Percentiles rank a stretch among this genome's conserved stretches.
Conservation (phyloP, 352 stramenopile species). For the Pythium monospermum region DNA sequence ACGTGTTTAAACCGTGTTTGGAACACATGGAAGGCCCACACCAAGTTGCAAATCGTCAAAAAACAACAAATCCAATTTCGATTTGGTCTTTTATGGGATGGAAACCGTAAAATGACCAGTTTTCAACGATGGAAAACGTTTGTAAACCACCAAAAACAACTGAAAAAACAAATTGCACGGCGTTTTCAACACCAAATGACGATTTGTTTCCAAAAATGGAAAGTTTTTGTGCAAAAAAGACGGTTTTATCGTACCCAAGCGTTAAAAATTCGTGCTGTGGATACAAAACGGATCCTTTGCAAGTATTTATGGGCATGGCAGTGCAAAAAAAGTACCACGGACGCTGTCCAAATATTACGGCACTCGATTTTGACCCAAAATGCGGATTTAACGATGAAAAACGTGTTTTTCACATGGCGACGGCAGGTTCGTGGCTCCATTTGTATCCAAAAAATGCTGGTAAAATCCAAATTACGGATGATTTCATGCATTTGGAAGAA, state of each 20-base stretch:
- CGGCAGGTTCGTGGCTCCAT: too few relatives aligned
- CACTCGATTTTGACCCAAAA: not conserved
- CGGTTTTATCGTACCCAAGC: too few relatives aligned
- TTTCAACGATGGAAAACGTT: slow-evolving; percentile 19
- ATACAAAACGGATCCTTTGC: not conserved
- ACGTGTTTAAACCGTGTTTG: slow-evolving; percentile 25
- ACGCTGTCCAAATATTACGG: not conserved
- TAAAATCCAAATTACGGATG: too few relatives aligned
- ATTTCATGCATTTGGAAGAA: too few relatives aligned
- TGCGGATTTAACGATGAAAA: not conserved
- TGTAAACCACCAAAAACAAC: not conserved
- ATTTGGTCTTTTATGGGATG: slow-evolving; percentile 27
- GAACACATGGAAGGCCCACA: slow-evolving; percentile 32
- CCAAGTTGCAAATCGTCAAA: slow-evolving; percentile 8
- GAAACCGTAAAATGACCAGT: slow-evolving; percentile 14
- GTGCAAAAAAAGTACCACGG: too few relatives aligned
- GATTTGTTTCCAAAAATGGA: too few relatives aligned
- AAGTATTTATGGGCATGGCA: not conserved
- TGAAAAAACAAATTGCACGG: too few relatives aligned
- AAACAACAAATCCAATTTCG: slow-evolving; percentile 25
- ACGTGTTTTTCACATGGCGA: not conserved
- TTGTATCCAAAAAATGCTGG: too few relatives aligned
- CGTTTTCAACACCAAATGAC: not conserved
- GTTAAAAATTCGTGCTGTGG: not conserved
- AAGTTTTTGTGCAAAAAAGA: too few relatives aligned